A percentile compares a stretch with the other conserved stretches of the same genome.
Conservation (phyloP, 352 stramenopile genomes). For the Phytophthora sp. region DNA sequence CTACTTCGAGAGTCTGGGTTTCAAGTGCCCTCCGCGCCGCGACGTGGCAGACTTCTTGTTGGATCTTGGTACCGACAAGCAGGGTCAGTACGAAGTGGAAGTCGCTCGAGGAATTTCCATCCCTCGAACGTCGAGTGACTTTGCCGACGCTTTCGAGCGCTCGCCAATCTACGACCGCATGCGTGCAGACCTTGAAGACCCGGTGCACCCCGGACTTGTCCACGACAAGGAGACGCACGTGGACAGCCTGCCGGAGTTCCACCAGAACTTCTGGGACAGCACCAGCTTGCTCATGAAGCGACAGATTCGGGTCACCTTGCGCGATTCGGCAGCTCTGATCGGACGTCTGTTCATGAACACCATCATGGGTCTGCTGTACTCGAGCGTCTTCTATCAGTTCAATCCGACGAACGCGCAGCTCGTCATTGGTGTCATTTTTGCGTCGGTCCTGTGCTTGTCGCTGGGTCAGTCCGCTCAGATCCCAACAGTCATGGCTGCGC, state of each 20-base stretch:
- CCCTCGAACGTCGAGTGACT: conserved; percentile 14
- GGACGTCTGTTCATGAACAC: conserved; percentile 48
- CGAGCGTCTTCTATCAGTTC: conserved; percentile 31
- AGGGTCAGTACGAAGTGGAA: conserved; percentile 35
- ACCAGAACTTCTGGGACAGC: conserved; percentile 14
- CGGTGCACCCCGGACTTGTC: conserved; percentile 12
- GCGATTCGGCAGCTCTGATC: conserved; percentile 19
- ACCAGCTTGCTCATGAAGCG: conserved; percentile 2
- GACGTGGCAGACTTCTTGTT: conserved; percentile 5
- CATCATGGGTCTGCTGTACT: conserved; percentile 36
- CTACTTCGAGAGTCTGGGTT: conserved; percentile 79
- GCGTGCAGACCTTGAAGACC: conserved; percentile 14
- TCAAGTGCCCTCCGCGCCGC: conserved; percentile 15
- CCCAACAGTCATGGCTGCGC: conserved; percentile 47
- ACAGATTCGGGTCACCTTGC: conserved; percentile 8
- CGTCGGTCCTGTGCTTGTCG: conserved; percentile 63
- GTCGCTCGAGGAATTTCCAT: background rate
- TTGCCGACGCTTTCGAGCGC: conserved; percentile 20
- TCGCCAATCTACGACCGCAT: conserved; percentile 34
- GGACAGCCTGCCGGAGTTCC: conserved; percentile 9
- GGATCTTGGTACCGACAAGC: conserved; percentile 18
- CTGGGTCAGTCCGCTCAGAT: conserved; percentile 63
- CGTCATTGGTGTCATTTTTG: conserved; percentile 66
- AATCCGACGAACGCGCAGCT: conserved; percentile 26
- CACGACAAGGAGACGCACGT: conserved; percentile 31